Conservation (phyloP, 306 rosid species). For the Sicyos baderoa region DNA sequence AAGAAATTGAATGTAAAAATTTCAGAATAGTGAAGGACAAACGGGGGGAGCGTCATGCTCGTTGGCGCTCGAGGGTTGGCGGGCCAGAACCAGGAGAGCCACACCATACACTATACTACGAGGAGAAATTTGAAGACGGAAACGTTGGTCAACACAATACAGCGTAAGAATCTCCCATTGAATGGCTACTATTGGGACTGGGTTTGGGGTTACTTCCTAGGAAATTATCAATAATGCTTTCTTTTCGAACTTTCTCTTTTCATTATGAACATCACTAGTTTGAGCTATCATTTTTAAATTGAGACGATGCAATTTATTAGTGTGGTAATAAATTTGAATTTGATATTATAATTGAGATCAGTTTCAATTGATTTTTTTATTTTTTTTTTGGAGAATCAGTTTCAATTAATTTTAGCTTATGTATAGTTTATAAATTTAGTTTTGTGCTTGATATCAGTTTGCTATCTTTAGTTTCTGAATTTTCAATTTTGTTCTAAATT, state of each 20-base stretch:
- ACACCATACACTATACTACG: not conserved
- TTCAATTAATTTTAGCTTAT: not conserved
- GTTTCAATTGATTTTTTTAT: no score
- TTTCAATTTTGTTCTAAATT: no score
- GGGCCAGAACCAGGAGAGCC: conserved; percentile 10
- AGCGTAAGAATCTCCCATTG: not conserved
- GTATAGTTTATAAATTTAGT: not conserved
- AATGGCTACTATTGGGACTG: not conserved
- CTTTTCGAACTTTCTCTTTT: not conserved
- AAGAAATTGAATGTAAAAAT: conserved; percentile 15
- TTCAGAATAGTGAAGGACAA: conserved; percentile 1
- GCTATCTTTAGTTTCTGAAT: no score
- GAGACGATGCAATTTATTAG: conserved; percentile 5
- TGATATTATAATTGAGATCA: not conserved
- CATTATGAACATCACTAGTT: not conserved
- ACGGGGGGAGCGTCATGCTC: conserved; percentile 12
- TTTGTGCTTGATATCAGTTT: not conserved
- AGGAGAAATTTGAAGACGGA: conserved; percentile 9
- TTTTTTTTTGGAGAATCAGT: not conserved
- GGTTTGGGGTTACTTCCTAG: not conserved
- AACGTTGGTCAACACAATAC: not conserved
- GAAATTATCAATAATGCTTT: conserved; percentile 1
- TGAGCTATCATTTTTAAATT: not conserved
- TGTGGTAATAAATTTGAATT: not conserved
- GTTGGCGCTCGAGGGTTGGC: conserved; percentile 5